These are phyloP conservation scores for Coemansia sp. DNA, from an alignment of 192 early-diverging fungal genomes.

Conservation along the genomic window DNA sequence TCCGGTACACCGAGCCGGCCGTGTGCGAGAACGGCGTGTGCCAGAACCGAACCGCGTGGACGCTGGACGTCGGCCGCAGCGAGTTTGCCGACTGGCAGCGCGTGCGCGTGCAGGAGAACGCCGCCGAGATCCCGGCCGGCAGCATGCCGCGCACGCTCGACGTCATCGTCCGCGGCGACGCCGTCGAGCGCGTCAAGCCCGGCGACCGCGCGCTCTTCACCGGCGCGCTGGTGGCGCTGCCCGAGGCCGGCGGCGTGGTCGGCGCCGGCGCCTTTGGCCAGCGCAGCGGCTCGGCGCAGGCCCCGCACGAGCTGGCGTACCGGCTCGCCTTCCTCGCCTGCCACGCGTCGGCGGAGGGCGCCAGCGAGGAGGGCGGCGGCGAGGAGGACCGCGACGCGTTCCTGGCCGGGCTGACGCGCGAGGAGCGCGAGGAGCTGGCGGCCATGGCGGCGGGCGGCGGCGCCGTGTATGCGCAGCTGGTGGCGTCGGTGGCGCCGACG, in stretches of 20 bases:
- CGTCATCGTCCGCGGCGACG: conserved; percentile 88
- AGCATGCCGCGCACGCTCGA: conserved; percentile 96
- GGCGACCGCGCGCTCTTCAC: conserved; percentile 90
- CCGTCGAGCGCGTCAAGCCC: conserved; percentile 93
- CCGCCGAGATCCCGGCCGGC: conserved; percentile 94
- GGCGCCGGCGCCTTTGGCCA: conserved; percentile 87
- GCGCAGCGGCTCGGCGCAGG: conserved; percentile 27
- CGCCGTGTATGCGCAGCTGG: conserved; percentile 73
- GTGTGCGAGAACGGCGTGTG: conserved; percentile 82
- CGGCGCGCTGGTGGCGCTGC: conserved; percentile 88
- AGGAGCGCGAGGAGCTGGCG: conserved; percentile 75
- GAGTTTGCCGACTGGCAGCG: conserved; percentile 98
- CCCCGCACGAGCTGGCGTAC: conserved; percentile 76
- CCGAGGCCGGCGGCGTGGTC: conserved; percentile 83
- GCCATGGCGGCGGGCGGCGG: conserved; percentile 64
- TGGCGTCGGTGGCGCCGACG: conserved; percentile 81
- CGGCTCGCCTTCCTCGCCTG: conserved; percentile 86
- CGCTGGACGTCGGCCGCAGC: conserved; percentile 76
- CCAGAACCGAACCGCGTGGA: conserved; percentile 78
- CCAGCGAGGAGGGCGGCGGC: conserved; percentile 61
- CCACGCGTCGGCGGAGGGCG: conserved; percentile 55
- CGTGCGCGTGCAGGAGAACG: conserved; percentile 93
- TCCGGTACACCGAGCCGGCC: conserved; percentile 92
- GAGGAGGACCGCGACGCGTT: conserved; percentile 66
- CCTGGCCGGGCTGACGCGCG: conserved; percentile 62